A percentile compares a stretch with the other conserved stretches of the same genome.
Conservation (phyloP, 2,329 filamentous ascomycete genomes). For the Stachybotrys chartarum region DNA sequence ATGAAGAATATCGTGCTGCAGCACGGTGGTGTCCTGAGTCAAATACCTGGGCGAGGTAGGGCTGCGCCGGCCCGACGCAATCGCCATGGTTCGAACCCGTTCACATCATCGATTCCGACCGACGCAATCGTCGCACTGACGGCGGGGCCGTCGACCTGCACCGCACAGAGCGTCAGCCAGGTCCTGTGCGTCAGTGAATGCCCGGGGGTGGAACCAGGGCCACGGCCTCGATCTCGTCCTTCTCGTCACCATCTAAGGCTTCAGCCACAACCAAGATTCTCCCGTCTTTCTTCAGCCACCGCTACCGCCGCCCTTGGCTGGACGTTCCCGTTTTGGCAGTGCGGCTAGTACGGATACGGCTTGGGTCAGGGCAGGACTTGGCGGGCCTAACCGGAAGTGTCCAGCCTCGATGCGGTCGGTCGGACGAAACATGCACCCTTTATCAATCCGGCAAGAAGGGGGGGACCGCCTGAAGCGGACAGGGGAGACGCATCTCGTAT, state of each 20-base stretch:
- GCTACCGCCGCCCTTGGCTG: not conserved
- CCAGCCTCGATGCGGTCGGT: not conserved
- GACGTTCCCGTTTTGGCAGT: no score
- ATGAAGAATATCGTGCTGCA: not conserved
- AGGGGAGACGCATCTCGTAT: no score
- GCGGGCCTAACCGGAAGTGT: not conserved
- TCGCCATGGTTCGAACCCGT: not conserved
- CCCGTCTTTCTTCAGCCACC: not conserved
- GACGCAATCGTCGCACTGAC: not conserved
- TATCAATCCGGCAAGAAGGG: not conserved
- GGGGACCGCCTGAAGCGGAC: no score
- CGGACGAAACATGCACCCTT: not conserved
- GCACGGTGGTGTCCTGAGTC: not conserved
- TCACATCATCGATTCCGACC: not conserved
- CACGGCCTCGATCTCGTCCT: not conserved
- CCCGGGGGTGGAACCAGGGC: not conserved
- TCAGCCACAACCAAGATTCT: no score
- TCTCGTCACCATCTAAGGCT: not conserved
- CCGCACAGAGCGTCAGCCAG: not conserved
- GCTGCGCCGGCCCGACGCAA: no score
- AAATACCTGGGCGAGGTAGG: not conserved
- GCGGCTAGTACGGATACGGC: not conserved
- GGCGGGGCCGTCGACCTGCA: not conserved
- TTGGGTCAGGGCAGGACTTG: not conserved
- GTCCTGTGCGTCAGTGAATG: not conserved